phyloP scores from a whole-genome alignment of 2,329 filamentous ascomycete species.

The Neonectria sp. region DNA sequence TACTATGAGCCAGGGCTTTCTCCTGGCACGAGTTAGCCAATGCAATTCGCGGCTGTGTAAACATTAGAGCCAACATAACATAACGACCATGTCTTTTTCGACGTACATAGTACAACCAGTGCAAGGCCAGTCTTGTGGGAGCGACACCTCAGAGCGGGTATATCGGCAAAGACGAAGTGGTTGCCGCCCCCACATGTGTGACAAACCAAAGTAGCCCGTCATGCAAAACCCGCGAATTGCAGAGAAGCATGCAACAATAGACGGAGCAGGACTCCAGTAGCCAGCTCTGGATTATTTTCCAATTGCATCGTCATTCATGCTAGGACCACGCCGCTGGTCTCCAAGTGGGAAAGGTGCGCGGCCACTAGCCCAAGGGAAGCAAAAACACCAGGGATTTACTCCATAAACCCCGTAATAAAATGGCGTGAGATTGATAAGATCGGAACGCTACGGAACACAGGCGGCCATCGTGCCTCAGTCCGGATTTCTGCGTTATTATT shows the following conservation, averaged over 20 bases:
- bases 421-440: slow-evolving; percentile 25
- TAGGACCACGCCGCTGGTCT: not conserved
- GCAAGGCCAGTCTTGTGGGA: no score
- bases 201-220: not conserved
- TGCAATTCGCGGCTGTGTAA: no score
- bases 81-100: no score
- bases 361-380: not conserved
- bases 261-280: not conserved
- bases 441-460: slow-evolving; percentile 11
- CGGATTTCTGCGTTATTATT: slow-evolving; percentile 1
- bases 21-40: no score
- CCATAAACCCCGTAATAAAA: not conserved
- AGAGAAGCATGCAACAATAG: not conserved
- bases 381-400: not conserved
- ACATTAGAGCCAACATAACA: no score
- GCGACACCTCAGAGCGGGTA: not conserved
- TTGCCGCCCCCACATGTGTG: not conserved
- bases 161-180: not conserved
- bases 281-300: not conserved
- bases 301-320: not conserved
- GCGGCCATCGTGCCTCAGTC: not conserved
- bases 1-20: no score
- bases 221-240: not conserved
- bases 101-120: no score
- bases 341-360: not conserved